phyloP scores from a whole-genome alignment of 2,329 filamentous ascomycete species.

The Cercospora zeae-maydis region DNA sequence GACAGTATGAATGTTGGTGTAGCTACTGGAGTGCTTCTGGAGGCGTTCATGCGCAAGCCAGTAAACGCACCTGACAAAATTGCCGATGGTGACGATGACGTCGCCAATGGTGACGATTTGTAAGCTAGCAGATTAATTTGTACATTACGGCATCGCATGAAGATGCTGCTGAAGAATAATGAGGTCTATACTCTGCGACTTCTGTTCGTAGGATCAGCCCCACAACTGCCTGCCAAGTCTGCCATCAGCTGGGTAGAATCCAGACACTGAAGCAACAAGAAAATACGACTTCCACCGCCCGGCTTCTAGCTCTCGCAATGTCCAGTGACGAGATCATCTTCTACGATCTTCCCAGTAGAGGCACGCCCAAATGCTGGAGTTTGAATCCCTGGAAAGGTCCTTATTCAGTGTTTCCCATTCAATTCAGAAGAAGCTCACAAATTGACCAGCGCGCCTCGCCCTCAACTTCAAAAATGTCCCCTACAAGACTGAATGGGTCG shows the following conservation, averaged over 20 bases:
- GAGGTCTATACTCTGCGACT: neutral
- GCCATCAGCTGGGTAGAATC: neutral
- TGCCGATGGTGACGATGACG: neutral
- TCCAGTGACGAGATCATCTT: constrained; percentile 47
- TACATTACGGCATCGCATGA: neutral
- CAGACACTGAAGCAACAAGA: neutral
- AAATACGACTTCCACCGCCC: neutral
- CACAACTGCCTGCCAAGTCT: constrained; percentile 2
- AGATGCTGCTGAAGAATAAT: neutral
- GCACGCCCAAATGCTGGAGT: constrained; percentile 55
- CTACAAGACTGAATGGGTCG: constrained; percentile 67
- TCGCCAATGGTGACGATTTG: neutral
- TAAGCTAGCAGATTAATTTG: neutral
- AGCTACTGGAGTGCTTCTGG: constrained; percentile 72
- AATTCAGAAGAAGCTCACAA: constrained; percentile 10
- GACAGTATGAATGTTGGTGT: constrained; percentile 95
- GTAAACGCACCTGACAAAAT: constrained; percentile 4
- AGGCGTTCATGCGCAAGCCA: constrained; percentile 52
- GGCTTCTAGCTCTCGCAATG: constrained; percentile 17
- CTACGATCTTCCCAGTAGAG: constrained; percentile 60
- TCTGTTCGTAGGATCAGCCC: neutral
- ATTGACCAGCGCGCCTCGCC: constrained; percentile 54
- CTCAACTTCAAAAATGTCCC: constrained; percentile 66
- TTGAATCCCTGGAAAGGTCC: constrained; percentile 69
- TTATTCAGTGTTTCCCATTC: constrained; percentile 14